These are phyloP conservation scores for Dioszegia crocea DNA, from an alignment of 768 basidiomycete species.

Conservation along the genomic window DNA sequence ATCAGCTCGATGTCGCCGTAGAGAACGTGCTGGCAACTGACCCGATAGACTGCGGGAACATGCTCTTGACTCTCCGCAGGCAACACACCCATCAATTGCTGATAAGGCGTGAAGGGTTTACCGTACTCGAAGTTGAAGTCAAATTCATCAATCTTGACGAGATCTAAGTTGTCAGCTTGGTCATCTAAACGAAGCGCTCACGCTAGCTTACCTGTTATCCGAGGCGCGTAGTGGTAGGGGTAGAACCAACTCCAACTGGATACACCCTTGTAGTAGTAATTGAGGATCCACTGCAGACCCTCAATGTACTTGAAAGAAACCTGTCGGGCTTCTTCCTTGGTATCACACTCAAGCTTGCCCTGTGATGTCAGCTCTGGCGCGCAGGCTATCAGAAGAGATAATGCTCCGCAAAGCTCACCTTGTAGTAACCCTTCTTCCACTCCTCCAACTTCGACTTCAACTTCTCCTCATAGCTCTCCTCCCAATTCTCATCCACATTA, in stretches of 20 bases:
- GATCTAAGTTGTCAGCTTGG: constrained; percentile 52
- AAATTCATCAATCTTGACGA: constrained; percentile 67
- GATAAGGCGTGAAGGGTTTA: constrained; percentile 82
- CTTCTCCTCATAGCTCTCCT: constrained; percentile 68
- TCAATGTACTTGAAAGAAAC: constrained; percentile 80
- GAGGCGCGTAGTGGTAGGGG: constrained; percentile 93
- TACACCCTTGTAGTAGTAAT: constrained; percentile 96
- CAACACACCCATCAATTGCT: constrained; percentile 97
- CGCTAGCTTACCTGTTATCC: constrained; percentile 74
- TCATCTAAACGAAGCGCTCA: not conserved
- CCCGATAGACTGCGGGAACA: constrained; percentile 79
- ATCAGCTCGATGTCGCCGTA: not conserved
- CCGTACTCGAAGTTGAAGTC: constrained; percentile 82
- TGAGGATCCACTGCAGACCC: constrained; percentile 98
- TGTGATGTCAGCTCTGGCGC: constrained; percentile 47
- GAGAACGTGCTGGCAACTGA: constrained; percentile 47
- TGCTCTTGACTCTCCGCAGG: constrained; percentile 85
- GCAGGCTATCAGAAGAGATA: not conserved
- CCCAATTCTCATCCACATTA: constrained; percentile 63
- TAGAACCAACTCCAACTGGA: constrained; percentile 99
- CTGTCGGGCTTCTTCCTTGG: constrained; percentile 62
- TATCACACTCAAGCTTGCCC: constrained; percentile 77
- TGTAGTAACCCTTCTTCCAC: constrained; percentile 89
- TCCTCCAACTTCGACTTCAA: constrained; percentile 79
- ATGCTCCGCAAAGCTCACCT: constrained; percentile 57